phyloP scores from a whole-genome alignment of 768 basidiomycete genomes.

The Megacollybia marginata region DNA sequence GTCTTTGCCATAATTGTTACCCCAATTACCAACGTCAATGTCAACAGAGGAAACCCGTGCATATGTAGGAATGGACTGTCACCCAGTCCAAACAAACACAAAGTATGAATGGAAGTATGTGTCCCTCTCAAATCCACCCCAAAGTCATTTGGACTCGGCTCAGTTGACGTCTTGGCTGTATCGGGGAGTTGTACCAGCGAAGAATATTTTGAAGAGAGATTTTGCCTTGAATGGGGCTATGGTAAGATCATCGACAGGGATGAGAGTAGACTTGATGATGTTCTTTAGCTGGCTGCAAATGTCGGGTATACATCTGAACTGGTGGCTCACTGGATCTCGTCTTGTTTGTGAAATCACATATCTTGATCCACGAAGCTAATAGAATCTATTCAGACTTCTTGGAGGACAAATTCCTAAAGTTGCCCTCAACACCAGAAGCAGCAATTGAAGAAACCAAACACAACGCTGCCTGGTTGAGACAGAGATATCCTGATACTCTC shows the following conservation, averaged over 20 bases:
- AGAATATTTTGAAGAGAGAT: conserved; percentile 46
- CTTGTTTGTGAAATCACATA: too few relatives aligned
- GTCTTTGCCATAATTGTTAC: not conserved
- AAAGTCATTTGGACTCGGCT: conserved; percentile 19
- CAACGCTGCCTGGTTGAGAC: conserved; percentile 45
- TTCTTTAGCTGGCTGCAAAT: conserved; percentile 43
- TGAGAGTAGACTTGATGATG: too few relatives aligned
- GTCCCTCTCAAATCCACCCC: conserved; percentile 35
- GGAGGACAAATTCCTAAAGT: conserved; percentile 37
- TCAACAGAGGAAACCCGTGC: too few relatives aligned
- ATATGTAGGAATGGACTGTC: too few relatives aligned
- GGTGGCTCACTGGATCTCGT: conserved; percentile 54
- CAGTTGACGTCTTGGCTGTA: conserved; percentile 45
- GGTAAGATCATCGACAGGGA: conserved; percentile 20
- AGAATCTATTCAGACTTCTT: conserved; percentile 39
- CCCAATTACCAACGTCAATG: conserved; percentile 33
- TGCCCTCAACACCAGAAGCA: conserved; percentile 38
- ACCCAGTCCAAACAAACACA: too few relatives aligned
- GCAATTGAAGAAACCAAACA: conserved; percentile 36
- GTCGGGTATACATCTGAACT: conserved; percentile 49
- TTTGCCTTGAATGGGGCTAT: conserved; percentile 60
- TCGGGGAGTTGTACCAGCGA: conserved; percentile 55
- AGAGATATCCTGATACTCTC: conserved; percentile 45
- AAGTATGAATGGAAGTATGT: conserved; percentile 23
- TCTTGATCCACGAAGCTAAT: too few relatives aligned